These are phyloP conservation scores for Terfezia boudieri DNA, from an alignment of 495 filamentous ascomycete species.

Conservation along the genomic window DNA sequence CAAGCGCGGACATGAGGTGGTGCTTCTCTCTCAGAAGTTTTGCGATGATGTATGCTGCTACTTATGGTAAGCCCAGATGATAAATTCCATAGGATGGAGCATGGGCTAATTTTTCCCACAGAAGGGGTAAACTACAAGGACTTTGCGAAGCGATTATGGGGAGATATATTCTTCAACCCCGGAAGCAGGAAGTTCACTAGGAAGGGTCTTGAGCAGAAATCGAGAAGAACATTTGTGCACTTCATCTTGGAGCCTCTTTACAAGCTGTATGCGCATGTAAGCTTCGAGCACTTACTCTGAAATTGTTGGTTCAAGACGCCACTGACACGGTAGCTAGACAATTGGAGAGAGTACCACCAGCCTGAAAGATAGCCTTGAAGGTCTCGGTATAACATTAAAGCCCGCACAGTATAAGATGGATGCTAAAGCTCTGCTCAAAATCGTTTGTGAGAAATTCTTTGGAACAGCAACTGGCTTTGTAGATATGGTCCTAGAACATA, in stretches of 20 bases:
- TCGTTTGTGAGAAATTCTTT: constrained; percentile 91
- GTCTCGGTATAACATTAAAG: constrained; percentile 65
- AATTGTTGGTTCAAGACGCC: background rate
- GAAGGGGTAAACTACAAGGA: constrained; percentile 52
- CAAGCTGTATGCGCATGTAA: constrained; percentile 73
- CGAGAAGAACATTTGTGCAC: constrained; percentile 75
- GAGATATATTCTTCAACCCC: constrained; percentile 92
- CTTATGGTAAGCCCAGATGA: constrained; percentile 28
- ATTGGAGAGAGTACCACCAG: constrained; percentile 79
- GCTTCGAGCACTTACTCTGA: background rate
- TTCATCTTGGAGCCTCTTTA: constrained; percentile 94
- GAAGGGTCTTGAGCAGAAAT: constrained; percentile 56
- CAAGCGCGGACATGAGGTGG: constrained; percentile 83
- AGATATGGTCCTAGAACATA: constrained; percentile 79
- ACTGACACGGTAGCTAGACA: constrained; percentile 23
- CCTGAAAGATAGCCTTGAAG: constrained; percentile 54
- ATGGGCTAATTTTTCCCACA: background rate
- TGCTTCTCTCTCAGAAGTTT: constrained; percentile 87
- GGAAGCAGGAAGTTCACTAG: constrained; percentile 71
- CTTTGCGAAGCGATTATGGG: constrained; percentile 70
- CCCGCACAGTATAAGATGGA: constrained; percentile 78
- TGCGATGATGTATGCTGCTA: constrained; percentile 86
- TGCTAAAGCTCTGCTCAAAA: constrained; percentile 65
- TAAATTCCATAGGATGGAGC: background rate
- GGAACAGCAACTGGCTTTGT: constrained; percentile 76